Base-by-base conservation (phyloP, 1,284 basidiomycete species). In the Cryptococcus floricola region DNA sequence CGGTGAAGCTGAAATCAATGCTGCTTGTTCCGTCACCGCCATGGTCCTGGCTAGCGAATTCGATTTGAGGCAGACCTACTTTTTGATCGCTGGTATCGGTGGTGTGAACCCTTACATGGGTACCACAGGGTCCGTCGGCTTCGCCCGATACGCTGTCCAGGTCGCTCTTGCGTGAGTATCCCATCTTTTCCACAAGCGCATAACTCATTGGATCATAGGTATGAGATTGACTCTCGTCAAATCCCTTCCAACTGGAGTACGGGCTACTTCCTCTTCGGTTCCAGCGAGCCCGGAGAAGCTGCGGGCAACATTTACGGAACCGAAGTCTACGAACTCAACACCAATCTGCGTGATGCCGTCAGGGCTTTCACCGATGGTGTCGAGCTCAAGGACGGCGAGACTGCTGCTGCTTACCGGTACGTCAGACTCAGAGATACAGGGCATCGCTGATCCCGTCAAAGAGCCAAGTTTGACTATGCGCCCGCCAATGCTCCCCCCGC, bases 251-350 rank as follows among this genome's bases (percentile, higher is more conserved):
- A 77, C 57, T 81, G 79, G 71, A 60, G 73, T 2, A 79, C 78
- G 1, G 80, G 80, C 1, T 81, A 80, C 66, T 76, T 50, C 41
- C 48, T 69, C 23, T 58, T 63, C 50, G 79, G 77, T 0, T 69
- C 79, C 4, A 61, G 46, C 25, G 61, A 60, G 16, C 79, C 79
- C 0, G 72, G 67, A 38, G 48, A 73, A 38, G 70, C 70, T 48
- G 75, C 78, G 1, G 56, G 57, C 10, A 60, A 61, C 31, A 66
- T 80, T 39, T 81, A 82, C 62, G 81, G 81, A 27, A 81, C 80
- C 13, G 81, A 83, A 69, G 76, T 82, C 9, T 82, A 79, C 63
- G 79, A 81, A 66, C 66, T 83, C 53, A 82, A 82, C 68, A 78
- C 79, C 37, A 75, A 73, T 53, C 70, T 83, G 14, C 73, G 80